Base-by-base conservation (phyloP, 108 stramenopile genomes). In the Cyclotella cryptica region DNA sequence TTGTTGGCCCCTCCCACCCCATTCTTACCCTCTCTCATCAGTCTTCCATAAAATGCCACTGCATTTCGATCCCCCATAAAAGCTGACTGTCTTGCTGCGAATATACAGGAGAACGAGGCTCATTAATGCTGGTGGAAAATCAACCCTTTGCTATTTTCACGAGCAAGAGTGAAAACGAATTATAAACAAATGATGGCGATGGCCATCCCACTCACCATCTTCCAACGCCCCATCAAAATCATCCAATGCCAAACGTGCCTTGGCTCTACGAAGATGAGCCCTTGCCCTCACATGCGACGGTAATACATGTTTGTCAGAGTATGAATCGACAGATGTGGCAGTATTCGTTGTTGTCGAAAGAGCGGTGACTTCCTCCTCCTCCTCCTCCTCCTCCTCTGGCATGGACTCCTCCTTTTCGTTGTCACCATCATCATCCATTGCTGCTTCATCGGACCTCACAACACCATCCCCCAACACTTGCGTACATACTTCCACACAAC, bases 1-100 rank as follows among this genome's bases (percentile, higher is more conserved):
- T 40, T 22, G 30, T 43, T 49, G 44, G 35, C 43, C 19, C 40
- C 39, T 24, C 60, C 53, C 26, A 57, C 51, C 49, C 66, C 89
- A 24, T 42, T 62, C 42, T 51, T 53, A 19, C 80, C 80, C 44
- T 84, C 83, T 58, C 93, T 71, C 86, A 95, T 82, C 35, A 96
- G 78, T 41, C 82, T 81, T 21, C 92, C 92, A 75, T 96, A 96
- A 49, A 93, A 80, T 30, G 81, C 80, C 14, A 92, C 91, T 13
- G 91, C 94, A 66, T 92, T 93, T 41, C 85, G 78, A 85, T 96
- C 94, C 11, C 94, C 94, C 73, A 96, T 74, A 74, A 90, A 96
- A 15, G 92, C 91, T 4, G 92, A 92, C 35, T 80, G 66, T 30
- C 88, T 70, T 3, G 94, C 92, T 61, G 60, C 10, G 24, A 24